Evolutionary conservation across 2,329 filamentous ascomycete species (phyloP).

Genomic region (Dactylellina drechsleri): DNA sequence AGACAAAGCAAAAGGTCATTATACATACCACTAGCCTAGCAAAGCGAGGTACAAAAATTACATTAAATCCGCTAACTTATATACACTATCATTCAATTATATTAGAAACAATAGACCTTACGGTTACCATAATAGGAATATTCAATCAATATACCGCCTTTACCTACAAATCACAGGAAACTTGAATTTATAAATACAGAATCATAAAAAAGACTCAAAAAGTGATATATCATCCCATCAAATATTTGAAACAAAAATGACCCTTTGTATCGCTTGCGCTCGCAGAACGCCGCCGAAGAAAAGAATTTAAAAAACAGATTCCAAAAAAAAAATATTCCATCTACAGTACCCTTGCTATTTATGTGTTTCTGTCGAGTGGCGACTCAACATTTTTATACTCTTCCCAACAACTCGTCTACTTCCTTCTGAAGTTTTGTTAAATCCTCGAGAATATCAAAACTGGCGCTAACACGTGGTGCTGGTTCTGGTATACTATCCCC

Average conservation of each 20-base stretch:
- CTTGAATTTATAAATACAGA: slow-evolving; percentile 26
- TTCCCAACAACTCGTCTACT: slow-evolving; percentile 73
- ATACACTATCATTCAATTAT: neutral
- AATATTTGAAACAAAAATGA: no score
- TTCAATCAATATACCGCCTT: no score
- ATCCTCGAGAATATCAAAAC: slow-evolving; percentile 75
- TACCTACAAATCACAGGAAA: neutral
- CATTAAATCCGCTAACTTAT: neutral
- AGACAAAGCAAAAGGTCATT: no score
- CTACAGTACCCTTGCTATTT: no score
- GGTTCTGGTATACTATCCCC: slow-evolving; percentile 56
- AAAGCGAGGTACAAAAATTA: no score
- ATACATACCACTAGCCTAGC: no score
- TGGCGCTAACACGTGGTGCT: slow-evolving; percentile 55
- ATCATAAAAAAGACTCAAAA: neutral
- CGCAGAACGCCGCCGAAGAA: slow-evolving; percentile 37
- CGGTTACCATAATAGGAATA: no score
- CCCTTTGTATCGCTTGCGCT: slow-evolving; percentile 20
- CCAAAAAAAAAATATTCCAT: neutral
- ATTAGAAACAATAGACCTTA: neutral
- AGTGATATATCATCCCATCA: neutral
- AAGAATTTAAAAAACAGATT: neutral
- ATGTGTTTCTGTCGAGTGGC: no score
- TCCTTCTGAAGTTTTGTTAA: slow-evolving; percentile 77
- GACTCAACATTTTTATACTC: slow-evolving; percentile 42